A percentile compares a stretch with the other conserved stretches of the same genome.
Conservation (phyloP, 129 eudicot species). For the Saussurea involucrata region DNA sequence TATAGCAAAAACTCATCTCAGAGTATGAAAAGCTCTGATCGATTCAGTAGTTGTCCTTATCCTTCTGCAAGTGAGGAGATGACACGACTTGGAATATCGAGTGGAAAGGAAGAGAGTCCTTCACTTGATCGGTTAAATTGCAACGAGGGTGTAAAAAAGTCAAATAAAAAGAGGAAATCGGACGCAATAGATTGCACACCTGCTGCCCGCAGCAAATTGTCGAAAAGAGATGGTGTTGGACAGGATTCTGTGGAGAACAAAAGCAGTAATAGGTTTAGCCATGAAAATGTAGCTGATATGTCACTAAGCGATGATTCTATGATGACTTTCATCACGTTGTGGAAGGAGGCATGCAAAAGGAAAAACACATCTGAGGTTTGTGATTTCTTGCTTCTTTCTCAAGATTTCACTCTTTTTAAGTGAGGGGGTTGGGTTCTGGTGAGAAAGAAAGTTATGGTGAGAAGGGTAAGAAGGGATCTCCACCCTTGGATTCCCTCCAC, state of each 20-base stretch:
- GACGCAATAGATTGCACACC: slow-evolving; percentile 11
- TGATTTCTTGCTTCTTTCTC: not conserved
- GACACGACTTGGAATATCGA: slow-evolving; percentile 54
- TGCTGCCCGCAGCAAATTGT: slow-evolving; percentile 3
- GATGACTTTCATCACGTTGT: slow-evolving; percentile 48
- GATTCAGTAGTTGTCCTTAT: slow-evolving; percentile 55
- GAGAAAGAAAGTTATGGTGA: too few relatives aligned
- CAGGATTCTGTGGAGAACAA: slow-evolving; percentile 1
- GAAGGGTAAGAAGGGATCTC: too few relatives aligned
- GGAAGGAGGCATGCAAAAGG: slow-evolving; percentile 68
- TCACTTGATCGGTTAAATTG: not conserved
- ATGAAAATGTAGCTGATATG: slow-evolving; percentile 1
- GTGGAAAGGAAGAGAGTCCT: slow-evolving; percentile 30
- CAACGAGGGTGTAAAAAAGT: not conserved
- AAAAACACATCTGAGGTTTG: slow-evolving; percentile 47
- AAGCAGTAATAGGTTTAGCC: slow-evolving; percentile 8
- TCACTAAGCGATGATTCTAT: slow-evolving; percentile 32
- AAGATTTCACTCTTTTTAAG: not conserved
- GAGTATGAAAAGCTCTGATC: slow-evolving; percentile 31
- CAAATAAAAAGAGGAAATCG: slow-evolving; percentile 30
- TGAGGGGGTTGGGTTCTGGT: too few relatives aligned
- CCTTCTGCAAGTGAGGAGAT: slow-evolving; percentile 70
- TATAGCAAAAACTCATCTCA: slow-evolving; percentile 38
- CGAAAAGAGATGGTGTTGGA: slow-evolving; percentile 18
- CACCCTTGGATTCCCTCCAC: too few relatives aligned